phyloP scores from a whole-genome alignment of 768 basidiomycete species.

The Panellus pusillus region DNA sequence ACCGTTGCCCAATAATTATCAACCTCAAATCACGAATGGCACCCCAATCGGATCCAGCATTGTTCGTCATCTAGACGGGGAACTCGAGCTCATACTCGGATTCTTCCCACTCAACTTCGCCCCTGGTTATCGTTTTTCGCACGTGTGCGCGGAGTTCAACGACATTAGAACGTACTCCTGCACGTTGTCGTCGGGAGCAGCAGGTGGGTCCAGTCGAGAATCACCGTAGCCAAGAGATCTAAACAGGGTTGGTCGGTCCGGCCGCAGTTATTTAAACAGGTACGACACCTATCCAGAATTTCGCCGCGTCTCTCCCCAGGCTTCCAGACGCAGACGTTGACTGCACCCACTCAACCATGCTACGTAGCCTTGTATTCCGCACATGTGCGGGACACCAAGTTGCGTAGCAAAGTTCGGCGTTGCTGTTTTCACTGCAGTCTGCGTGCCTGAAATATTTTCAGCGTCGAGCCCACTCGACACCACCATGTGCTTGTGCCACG shows the following conservation, averaged over 20 bases:
- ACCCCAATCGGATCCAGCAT: neutral
- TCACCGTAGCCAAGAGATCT: neutral
- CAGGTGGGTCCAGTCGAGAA: neutral
- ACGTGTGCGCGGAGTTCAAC: constrained; percentile 1
- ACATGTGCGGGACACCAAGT: constrained; percentile 11
- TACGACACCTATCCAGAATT: neutral
- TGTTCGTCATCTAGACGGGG: neutral
- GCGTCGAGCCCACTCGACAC: neutral
- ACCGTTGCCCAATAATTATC: no score
- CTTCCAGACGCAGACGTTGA: neutral
- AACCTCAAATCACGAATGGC: neutral
- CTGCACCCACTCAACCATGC: neutral
- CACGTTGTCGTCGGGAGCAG: constrained; percentile 1
- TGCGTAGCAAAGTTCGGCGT: constrained; percentile 7
- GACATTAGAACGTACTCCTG: constrained; percentile 1
- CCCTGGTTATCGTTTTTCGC: neutral
- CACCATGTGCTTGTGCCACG: neutral
- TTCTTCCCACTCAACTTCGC: constrained; percentile 4
- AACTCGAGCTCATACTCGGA: neutral
- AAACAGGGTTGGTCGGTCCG: neutral
- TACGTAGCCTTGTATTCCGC: constrained; percentile 22
- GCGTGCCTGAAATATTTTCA: neutral
- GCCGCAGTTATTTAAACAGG: neutral
- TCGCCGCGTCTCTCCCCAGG: neutral
- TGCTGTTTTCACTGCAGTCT: no score